Evolutionary conservation across 805 yeast species (phyloP), one percentile per base, ranked within the genome.

Genomic region (Kuraishia ogatae): DNA sequence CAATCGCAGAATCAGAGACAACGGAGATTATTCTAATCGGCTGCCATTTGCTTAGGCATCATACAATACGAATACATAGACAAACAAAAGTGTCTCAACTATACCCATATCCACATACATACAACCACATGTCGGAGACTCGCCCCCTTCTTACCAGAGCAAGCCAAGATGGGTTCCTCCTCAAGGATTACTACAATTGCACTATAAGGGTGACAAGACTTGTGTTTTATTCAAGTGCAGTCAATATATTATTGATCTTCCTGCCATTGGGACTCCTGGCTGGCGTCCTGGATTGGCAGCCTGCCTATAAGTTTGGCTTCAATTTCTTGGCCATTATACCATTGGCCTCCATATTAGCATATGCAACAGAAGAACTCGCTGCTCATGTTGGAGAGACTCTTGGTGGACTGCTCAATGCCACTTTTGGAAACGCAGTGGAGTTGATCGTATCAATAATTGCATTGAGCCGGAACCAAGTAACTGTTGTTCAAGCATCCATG

Each of bases 391-490:
- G 98, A 57, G 88, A 90, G 64, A 92, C 97, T 10, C 61, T 93
- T 23, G 98, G 99, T 15, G 98, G 98, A 0, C 77, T 94, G 59
- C 77, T 94, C 64, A 94, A 94, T 71, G 99, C 99, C 2, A 92
- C 98, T 10, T 89, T 94, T 68, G 99, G 99, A 57, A 94, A 94
- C 69, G 98, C 98, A 1, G 97, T 94, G 22, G 99, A 94, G 73
- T 82, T 94, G 57, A 94, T 94, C 69, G 98, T 94, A 39, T 88
- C 97, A 1, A 76, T 94, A 26, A 90, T 94, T 61, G 99, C 99
- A 1, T 76, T 94, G 63, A 77, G 73, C 61, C 86, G 88, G 50
- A 88, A 89, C 61, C 97, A 94, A 71, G 83, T 94, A 53, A 80
- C 96, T 59, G 92, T 94, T 64, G 98, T 94, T 28, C 98, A 94